phyloP scores from a whole-genome alignment of 768 basidiomycete species.

The Symmetrospora coprosmae region DNA sequence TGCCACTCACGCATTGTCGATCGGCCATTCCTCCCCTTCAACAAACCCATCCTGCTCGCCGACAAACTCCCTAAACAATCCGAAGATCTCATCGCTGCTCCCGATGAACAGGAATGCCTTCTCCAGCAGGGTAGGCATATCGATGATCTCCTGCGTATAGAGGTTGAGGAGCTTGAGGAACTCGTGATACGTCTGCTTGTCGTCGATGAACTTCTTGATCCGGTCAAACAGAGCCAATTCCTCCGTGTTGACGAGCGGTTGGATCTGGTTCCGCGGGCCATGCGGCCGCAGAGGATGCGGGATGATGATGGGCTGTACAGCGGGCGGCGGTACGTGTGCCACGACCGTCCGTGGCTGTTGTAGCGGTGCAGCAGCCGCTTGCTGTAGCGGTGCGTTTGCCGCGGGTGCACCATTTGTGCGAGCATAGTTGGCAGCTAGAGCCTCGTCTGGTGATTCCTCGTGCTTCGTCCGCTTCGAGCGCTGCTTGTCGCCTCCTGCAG shows the following conservation, averaged over 20 bases:
- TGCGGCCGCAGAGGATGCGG: conserved; percentile 18
- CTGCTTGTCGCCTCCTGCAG: too few species aligned
- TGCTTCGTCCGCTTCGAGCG: too few species aligned
- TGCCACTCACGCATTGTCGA: conserved; percentile 46
- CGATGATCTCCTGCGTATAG: conserved; percentile 82
- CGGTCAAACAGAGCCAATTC: conserved; percentile 90
- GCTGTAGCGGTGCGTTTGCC: too few species aligned
- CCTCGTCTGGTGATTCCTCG: too few species aligned
- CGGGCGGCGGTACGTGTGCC: neutral
- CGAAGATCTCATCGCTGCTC: conserved; percentile 48
- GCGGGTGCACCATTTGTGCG: too few species aligned
- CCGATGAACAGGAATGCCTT: conserved; percentile 68
- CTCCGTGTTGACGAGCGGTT: conserved; percentile 39
- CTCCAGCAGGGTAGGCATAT: conserved; percentile 64
- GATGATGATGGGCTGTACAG: conserved; percentile 17
- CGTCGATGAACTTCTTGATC: conserved; percentile 47
- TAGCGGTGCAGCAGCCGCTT: too few species aligned
- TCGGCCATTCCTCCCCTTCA: conserved; percentile 39
- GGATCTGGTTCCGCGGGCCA: conserved; percentile 22
- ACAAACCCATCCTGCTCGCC: conserved; percentile 38
- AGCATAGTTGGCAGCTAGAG: too few species aligned
- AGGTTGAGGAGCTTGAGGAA: conserved; percentile 84
- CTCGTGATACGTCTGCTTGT: conserved; percentile 49
- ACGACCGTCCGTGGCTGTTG: too few species aligned
- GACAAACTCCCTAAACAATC: conserved; percentile 70